Evolutionary conservation across 805 yeast species (phyloP).

Genomic region (Candida tibetensis): DNA sequence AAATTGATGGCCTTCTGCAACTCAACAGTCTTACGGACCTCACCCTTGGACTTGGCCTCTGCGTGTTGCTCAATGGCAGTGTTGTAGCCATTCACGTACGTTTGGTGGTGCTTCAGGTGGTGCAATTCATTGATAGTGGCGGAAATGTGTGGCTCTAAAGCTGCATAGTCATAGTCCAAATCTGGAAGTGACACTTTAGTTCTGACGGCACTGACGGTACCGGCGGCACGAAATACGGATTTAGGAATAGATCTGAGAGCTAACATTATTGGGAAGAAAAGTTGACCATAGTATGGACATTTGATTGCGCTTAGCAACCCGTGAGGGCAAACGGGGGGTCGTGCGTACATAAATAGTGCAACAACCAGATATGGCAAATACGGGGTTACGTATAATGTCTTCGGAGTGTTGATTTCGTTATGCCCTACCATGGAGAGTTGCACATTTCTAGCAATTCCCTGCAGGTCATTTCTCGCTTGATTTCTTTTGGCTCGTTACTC

Average conservation of each 20-base stretch:
- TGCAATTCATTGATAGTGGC: conserved; percentile 85
- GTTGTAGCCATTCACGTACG: conserved; percentile 85
- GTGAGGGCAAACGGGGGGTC: too few relatives aligned
- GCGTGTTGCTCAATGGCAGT: conserved; percentile 69
- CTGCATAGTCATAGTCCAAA: conserved; percentile 79
- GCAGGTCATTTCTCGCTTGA: too few relatives aligned
- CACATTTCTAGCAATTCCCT: too few relatives aligned
- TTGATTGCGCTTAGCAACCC: too few relatives aligned
- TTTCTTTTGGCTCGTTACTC: too few relatives aligned
- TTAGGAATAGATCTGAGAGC: conserved; percentile 8
- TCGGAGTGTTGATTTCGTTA: too few relatives aligned
- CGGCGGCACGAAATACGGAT: background rate
- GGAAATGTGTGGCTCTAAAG: conserved; percentile 81
- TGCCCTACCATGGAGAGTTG: too few relatives aligned
- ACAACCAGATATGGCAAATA: too few relatives aligned
- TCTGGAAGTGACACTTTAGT: conserved; percentile 76
- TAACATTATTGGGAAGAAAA: background rate
- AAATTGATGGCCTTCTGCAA: conserved; percentile 77
- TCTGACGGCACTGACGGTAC: conserved; percentile 32
- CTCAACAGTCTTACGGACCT: conserved; percentile 56
- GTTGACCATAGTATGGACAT: too few relatives aligned
- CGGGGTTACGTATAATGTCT: too few relatives aligned
- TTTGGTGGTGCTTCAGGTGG: conserved; percentile 89
- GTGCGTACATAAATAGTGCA: too few relatives aligned
- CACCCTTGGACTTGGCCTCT: conserved; percentile 60